Percentiles rank a stretch among this genome's conserved stretches.
Conservation (phyloP, 2,329 filamentous ascomycete genomes). For the Venturia asperata region DNA sequence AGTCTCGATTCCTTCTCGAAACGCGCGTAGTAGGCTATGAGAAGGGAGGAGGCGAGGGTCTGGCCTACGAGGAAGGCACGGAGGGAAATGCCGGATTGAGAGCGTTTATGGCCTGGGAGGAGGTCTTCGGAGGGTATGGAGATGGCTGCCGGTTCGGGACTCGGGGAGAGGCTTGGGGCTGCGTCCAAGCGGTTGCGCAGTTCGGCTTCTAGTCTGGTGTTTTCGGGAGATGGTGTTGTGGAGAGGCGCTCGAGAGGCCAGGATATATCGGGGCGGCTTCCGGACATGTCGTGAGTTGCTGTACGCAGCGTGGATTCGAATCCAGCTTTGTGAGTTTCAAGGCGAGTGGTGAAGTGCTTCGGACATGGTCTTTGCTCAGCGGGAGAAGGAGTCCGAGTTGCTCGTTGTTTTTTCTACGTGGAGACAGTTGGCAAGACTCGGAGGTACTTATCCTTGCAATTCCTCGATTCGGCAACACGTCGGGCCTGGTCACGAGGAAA, state of each 20-base stretch:
- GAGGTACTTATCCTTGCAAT: not conserved
- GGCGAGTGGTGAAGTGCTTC: not conserved
- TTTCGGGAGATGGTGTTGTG: conserved; percentile 25
- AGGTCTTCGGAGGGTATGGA: conserved; percentile 29
- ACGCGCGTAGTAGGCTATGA: conserved; percentile 24
- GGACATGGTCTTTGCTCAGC: not conserved
- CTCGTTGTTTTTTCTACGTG: not conserved
- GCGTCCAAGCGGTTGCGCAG: conserved; percentile 24
- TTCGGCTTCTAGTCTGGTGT: conserved; percentile 27
- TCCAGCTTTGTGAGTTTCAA: not conserved
- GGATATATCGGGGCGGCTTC: conserved; percentile 25
- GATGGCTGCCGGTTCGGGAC: not conserved
- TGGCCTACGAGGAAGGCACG: conserved; percentile 40
- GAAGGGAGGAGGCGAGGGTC: conserved; percentile 24
- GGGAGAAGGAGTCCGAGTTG: not conserved
- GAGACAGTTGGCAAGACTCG: not conserved
- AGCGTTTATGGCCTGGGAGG: conserved; percentile 37
- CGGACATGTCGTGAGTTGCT: not conserved
- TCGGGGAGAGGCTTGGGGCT: conserved; percentile 22
- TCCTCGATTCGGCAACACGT: not conserved
- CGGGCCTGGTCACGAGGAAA: not conserved
- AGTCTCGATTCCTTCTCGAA: conserved; percentile 30
- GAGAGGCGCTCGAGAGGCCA: conserved; percentile 27
- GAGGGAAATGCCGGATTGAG: conserved; percentile 41
- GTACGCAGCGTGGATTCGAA: not conserved